Base-by-base conservation (phyloP, 2,329 filamentous ascomycete genomes). In the Penicillium sp. region DNA sequence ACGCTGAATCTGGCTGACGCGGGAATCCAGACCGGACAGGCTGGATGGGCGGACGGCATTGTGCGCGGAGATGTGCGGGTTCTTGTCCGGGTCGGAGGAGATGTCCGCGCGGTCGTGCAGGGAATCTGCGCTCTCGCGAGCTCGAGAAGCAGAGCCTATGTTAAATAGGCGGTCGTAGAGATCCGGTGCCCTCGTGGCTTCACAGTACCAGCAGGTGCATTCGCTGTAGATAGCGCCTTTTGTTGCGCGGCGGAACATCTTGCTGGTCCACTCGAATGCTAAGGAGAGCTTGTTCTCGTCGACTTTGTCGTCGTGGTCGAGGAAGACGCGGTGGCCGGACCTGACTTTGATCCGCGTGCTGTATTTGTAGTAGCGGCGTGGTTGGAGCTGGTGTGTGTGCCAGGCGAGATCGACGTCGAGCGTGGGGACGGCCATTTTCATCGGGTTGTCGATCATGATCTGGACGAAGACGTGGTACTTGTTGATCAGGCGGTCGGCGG, bases 231-330 rank as follows among this genome's bases (percentile, higher is more conserved):
- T 83, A 53, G 88, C 83, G 15, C 81, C 79, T 67, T 79, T 76
- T 65, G 84, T 92, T 14, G 78, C 74, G 31, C 85, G 84, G 66
- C 90, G 85, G 71, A 94, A 96, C 0, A 74, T 77, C 66, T 87
- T 88, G 69, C 83, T 86, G 0, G 91, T 96, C 84, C 86, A 90
- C 70, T 88, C 86, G 69, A 95, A 95, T 5, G 82, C 80, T 1
- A 80, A 78, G 47, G 84, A 84, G 6, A 96, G 82, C 51, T 81
- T 82, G 14, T 78, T 78, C 68, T 92, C 88, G 51, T 88, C 86
- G 22, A 96, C 86, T 75, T 94, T 94, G 79, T 96, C 92, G 73
- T 95, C 89, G 69, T 96, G 91, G 70, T 93, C 87, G 65, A 94
- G 84, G 69, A 92, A 91, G 51, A 82, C 85, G 15, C 60, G 49